These are phyloP conservation scores for Suillus occidentalis DNA, from an alignment of 768 basidiomycete genomes.

Conservation along the genomic window DNA sequence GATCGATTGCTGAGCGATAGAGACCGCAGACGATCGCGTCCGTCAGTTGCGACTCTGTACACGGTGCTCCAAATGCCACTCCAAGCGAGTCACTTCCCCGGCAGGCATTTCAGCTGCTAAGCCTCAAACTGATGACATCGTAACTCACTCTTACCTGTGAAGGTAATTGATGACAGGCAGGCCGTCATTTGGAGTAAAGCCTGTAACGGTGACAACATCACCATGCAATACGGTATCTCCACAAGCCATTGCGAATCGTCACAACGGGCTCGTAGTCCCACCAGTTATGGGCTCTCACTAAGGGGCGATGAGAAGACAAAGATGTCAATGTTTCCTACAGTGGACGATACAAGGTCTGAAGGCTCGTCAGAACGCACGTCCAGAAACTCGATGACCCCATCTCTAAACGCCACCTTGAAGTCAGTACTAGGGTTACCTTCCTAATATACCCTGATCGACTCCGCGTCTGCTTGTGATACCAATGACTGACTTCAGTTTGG, in stretches of 20 bases:
- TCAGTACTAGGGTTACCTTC: slow-evolving; percentile 6
- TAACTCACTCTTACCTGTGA: neutral
- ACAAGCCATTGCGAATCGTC: neutral
- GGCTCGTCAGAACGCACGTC: slow-evolving; percentile 3
- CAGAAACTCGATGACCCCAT: slow-evolving; percentile 13
- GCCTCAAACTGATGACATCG: neutral
- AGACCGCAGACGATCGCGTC: slow-evolving; percentile 6
- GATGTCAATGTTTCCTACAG: slow-evolving; percentile 3
- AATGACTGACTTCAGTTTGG: neutral
- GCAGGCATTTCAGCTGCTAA: neutral
- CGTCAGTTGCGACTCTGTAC: slow-evolving; percentile 17
- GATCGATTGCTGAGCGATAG: neutral
- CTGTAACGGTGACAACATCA: slow-evolving; percentile 9
- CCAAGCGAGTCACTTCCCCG: neutral
- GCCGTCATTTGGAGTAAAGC: slow-evolving; percentile 12
- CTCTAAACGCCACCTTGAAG: slow-evolving; percentile 9
- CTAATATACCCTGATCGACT: slow-evolving; percentile 6
- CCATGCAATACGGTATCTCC: slow-evolving; percentile 8
- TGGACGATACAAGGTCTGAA: neutral
- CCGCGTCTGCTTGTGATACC: too few species aligned
- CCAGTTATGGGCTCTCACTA: too few species aligned
- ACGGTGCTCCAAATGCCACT: slow-evolving; percentile 2
- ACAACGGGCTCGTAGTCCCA: too few species aligned
- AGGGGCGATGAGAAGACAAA: neutral
- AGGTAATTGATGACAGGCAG: slow-evolving; percentile 5